phyloP scores from a whole-genome alignment of 2,329 filamentous ascomycete genomes.

The Aspergillus amoenus region DNA sequence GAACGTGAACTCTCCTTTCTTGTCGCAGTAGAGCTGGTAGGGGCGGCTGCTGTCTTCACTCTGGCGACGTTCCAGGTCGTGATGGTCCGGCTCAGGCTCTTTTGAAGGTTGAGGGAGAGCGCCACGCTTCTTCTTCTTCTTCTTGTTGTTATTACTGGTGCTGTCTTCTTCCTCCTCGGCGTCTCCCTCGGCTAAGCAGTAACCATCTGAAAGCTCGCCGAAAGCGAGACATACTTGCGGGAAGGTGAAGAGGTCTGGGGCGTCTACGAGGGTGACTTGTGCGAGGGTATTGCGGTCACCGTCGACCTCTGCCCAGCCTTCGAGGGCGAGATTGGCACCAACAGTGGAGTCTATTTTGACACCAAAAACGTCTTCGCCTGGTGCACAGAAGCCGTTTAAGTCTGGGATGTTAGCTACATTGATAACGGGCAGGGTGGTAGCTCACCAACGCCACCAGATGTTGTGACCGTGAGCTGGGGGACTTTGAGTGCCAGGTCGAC shows the following conservation, averaged over 20 bases:
- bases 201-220: neutral
- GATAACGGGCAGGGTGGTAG: too few relatives aligned
- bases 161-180: neutral
- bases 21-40: neutral
- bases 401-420: neutral
- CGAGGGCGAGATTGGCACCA: neutral
- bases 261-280: neutral
- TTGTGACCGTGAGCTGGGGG: conserved; percentile 5
- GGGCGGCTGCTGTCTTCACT: too few relatives aligned
- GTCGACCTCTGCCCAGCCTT: conserved; percentile 5
- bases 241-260: neutral
- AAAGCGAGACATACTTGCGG: conserved; percentile 5
- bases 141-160: neutral
- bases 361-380: neutral
- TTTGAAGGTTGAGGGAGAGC: too few relatives aligned
- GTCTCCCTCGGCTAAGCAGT: neutral
- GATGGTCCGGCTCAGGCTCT: too few relatives aligned
- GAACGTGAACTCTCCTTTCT: neutral
- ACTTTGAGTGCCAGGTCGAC: conserved; percentile 6
- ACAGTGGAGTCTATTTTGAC: conserved; percentile 4
- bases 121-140: neutral
- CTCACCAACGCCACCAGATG: conserved; percentile 5
- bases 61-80: neutral
- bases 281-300: neutral
- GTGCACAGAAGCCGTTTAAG: conserved; percentile 1